Conservation (phyloP, 2,329 filamentous ascomycete genomes). For the Aspergillus vadensis region DNA sequence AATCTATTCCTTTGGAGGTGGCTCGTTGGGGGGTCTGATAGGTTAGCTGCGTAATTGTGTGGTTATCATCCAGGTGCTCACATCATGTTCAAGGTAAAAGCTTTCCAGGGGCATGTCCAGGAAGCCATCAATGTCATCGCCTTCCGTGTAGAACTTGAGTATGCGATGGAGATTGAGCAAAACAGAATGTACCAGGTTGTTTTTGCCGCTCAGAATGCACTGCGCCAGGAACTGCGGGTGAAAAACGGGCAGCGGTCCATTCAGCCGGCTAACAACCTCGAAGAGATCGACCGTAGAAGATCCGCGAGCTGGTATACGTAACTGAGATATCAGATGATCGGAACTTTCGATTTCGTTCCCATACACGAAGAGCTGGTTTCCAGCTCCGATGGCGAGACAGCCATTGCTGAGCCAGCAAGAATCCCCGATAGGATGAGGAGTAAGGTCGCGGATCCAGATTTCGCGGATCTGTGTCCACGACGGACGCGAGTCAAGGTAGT, state of each 20-base stretch:
- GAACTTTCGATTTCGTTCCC: constrained; percentile 71
- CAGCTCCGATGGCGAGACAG: constrained; percentile 81
- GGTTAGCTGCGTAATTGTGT: constrained; percentile 20
- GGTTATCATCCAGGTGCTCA: constrained; percentile 28
- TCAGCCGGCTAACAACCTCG: constrained; percentile 77
- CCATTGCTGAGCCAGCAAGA: constrained; percentile 88
- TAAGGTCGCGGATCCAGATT: constrained; percentile 77
- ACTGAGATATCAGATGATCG: constrained; percentile 60
- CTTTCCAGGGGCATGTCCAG: constrained; percentile 60
- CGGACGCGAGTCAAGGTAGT: constrained; percentile 85
- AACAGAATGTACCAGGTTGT: constrained; percentile 68
- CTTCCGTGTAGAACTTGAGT: constrained; percentile 80
- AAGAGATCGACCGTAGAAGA: constrained; percentile 69
- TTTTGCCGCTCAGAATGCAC: constrained; percentile 80
- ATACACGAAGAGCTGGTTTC: constrained; percentile 87
- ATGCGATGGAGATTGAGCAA: constrained; percentile 71
- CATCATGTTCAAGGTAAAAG: constrained; percentile 51
- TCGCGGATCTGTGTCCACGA: constrained; percentile 85
- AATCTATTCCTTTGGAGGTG: constrained; percentile 51
- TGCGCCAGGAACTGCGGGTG: constrained; percentile 90
- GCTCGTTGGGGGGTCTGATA: constrained; percentile 41
- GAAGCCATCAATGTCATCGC: constrained; percentile 77
- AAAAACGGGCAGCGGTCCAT: constrained; percentile 84
- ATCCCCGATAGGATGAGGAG: constrained; percentile 87
- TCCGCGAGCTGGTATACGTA: constrained; percentile 53